phyloP scores from a whole-genome alignment of 495 filamentous ascomycete genomes.

The Hyaloscypha bicolor region DNA sequence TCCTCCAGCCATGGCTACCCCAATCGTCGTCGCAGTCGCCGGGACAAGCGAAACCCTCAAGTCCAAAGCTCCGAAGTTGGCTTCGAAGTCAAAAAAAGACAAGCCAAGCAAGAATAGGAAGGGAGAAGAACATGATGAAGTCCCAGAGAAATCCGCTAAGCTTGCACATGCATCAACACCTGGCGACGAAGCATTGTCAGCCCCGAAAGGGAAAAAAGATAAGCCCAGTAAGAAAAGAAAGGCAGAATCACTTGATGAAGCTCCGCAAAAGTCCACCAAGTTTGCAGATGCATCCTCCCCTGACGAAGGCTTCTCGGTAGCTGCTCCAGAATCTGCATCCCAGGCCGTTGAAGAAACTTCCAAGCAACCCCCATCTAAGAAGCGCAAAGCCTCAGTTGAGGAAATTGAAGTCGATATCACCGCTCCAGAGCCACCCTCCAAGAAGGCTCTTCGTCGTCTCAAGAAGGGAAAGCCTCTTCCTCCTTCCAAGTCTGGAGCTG shows the following conservation, averaged over 20 bases:
- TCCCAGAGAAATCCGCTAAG: not conserved
- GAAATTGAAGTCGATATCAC: conserved; percentile 89
- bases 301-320: not conserved
- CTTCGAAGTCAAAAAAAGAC: conserved; percentile 24
- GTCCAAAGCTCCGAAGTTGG: not conserved
- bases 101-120: conserved; percentile 35
- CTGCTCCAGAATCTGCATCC: not conserved
- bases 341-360: conserved; percentile 5
- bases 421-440: conserved; percentile 89
- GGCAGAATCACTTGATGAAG: conserved; percentile 7
- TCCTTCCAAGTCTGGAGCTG: conserved; percentile 35
- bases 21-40: not conserved
- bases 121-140: not conserved
- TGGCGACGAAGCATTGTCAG: not conserved
- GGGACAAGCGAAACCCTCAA: not conserved
- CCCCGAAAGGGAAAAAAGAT: conserved; percentile 25
- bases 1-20: not conserved
- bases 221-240: conserved; percentile 35
- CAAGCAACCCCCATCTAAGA: conserved; percentile 52
- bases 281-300: not conserved
- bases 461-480: conserved; percentile 70
- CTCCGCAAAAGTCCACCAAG: not conserved
- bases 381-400: conserved; percentile 64
- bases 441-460: conserved; percentile 79
- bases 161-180: not conserved